phyloP scores from a whole-genome alignment of 106 monocot species.

The Phalaenopsis equestris region DNA sequence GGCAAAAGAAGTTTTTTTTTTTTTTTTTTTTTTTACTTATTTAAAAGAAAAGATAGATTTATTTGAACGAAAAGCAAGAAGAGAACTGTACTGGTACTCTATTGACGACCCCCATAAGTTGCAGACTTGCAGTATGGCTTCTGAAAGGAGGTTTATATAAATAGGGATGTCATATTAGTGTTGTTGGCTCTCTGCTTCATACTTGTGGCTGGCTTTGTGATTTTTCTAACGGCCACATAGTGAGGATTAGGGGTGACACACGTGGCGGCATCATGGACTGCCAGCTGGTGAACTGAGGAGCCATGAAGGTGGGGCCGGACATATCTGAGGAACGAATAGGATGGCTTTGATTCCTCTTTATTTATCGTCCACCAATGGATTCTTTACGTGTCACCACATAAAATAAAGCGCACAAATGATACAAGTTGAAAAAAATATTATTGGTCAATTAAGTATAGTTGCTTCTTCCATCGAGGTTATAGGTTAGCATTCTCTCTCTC shows the following conservation, averaged over 20 bases:
- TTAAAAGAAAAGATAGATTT: not conserved
- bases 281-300: not conserved
- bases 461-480: too few species aligned
- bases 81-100: constrained; percentile 5
- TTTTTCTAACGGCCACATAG: not conserved
- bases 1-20: too few species aligned
- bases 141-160: not conserved
- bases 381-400: not conserved
- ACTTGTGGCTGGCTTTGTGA: constrained; percentile 6
- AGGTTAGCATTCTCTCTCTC: too few species aligned
- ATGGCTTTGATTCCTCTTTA: not conserved
- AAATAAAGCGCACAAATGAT: not conserved
- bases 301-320: not conserved
- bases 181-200: not conserved
- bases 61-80: not conserved
- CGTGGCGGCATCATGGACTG: not conserved
- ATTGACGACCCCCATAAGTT: constrained; percentile 13
- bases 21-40: too few species aligned
- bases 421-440: not conserved
- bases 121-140: not conserved
- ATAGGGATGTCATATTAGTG: not conserved
- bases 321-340: too few species aligned
- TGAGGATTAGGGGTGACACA: constrained; percentile 11
- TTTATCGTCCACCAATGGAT: not conserved
- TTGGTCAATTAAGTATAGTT: too few species aligned